Conservation (phyloP, 2,329 filamentous ascomycete species). For the Nemania sp. region DNA sequence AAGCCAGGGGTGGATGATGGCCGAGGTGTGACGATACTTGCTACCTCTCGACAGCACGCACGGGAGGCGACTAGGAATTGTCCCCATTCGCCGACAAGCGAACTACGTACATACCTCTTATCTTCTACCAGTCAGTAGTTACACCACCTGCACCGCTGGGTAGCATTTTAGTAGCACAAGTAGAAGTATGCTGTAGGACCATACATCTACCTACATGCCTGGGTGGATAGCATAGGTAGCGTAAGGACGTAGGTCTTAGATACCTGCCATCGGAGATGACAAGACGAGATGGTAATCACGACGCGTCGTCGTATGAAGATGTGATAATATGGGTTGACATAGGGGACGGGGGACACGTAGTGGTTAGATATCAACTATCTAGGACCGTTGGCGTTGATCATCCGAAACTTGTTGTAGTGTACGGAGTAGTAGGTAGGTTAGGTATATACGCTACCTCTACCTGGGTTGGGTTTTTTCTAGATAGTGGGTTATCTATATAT, state of each 20-base stretch:
- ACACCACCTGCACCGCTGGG: neutral
- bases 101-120: neutral
- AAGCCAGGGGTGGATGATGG: slow-evolving; percentile 22
- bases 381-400: neutral
- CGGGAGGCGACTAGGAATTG: neutral
- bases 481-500: no score
- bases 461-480: no score
- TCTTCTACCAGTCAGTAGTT: neutral
- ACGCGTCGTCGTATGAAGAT: neutral
- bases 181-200: neutral
- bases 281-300: neutral
- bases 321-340: slow-evolving; percentile 5
- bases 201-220: no score
- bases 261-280: neutral
- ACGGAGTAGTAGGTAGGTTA: no score
- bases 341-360: neutral
- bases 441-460: no score
- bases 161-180: neutral
- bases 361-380: no score
- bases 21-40: slow-evolving; percentile 11
- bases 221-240: no score
- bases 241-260: no score
- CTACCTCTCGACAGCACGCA: neutral
- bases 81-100: neutral
- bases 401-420: neutral